Conservation (phyloP, 768 basidiomycete species). For the Auricularia sp. region DNA sequence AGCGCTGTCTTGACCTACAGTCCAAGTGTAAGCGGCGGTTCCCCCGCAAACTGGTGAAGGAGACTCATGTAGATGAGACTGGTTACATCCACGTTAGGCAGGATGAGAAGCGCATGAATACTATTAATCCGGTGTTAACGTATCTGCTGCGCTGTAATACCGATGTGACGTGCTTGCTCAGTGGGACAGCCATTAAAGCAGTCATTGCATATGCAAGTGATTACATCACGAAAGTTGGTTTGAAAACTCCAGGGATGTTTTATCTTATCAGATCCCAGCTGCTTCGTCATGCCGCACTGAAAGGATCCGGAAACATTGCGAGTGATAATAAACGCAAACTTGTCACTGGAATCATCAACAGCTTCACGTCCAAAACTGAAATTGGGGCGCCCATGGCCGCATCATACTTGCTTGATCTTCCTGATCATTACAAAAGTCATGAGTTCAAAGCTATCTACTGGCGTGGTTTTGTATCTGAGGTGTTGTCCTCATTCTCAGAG, state of each 20-base stretch:
- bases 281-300: conserved; percentile 16
- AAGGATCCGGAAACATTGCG: conserved; percentile 2
- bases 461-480: not conserved
- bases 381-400: conserved; percentile 1
- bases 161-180: conserved; percentile 30
- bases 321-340: not conserved
- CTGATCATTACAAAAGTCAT: conserved; percentile 4
- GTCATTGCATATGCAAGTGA: conserved; percentile 33
- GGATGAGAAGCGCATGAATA: conserved; percentile 30
- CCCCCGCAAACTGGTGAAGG: conserved; percentile 18
- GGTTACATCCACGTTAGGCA: conserved; percentile 22
- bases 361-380: not conserved
- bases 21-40: conserved; percentile 27
- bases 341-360: not conserved
- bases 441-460: conserved; percentile 3
- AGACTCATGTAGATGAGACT: conserved; percentile 22
- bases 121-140: conserved; percentile 20
- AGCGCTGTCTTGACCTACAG: conserved; percentile 24
- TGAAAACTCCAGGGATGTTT: conserved; percentile 33
- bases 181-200: conserved; percentile 34
- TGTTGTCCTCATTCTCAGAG: not conserved
- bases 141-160: conserved; percentile 31
- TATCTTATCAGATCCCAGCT: conserved; percentile 19
- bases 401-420: not conserved
- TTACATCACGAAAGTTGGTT: conserved; percentile 31